Conservation (phyloP, 495 filamentous ascomycete genomes). For the Talaromyces ruber region DNA sequence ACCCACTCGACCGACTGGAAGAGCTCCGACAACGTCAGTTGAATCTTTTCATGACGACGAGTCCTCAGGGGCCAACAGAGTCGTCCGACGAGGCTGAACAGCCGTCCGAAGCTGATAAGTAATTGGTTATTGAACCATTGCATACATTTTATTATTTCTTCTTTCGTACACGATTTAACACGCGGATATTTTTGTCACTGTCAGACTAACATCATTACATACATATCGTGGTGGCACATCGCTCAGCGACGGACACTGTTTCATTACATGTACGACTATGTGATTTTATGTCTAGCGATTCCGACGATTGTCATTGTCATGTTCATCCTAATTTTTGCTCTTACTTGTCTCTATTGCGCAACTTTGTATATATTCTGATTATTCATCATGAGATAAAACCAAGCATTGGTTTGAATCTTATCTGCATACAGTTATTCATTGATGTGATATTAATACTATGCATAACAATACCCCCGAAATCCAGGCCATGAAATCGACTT, state of each 20-base stretch:
- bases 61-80: constrained; percentile 6
- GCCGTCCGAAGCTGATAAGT: neutral
- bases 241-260: neutral
- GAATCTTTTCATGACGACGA: constrained; percentile 38
- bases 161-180: neutral
- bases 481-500: neutral
- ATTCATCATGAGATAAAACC: neutral
- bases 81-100: constrained; percentile 8
- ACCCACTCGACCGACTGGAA: constrained; percentile 61
- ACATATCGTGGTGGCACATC: neutral
- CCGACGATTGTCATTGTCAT: neutral
- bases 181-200: neutral
- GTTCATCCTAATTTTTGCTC: neutral
- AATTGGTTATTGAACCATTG: neutral
- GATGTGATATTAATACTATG: neutral
- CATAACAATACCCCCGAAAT: neutral
- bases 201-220: neutral
- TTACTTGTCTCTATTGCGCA: neutral
- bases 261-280: neutral
- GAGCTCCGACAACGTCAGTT: constrained; percentile 57
- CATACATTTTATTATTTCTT: neutral
- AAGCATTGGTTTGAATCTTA: neutral
- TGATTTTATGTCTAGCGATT: neutral
- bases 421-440: neutral
- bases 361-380: neutral